Base-by-base conservation (phyloP, 202 grass and related monocot species). In the Carex sylvatica region DNA sequence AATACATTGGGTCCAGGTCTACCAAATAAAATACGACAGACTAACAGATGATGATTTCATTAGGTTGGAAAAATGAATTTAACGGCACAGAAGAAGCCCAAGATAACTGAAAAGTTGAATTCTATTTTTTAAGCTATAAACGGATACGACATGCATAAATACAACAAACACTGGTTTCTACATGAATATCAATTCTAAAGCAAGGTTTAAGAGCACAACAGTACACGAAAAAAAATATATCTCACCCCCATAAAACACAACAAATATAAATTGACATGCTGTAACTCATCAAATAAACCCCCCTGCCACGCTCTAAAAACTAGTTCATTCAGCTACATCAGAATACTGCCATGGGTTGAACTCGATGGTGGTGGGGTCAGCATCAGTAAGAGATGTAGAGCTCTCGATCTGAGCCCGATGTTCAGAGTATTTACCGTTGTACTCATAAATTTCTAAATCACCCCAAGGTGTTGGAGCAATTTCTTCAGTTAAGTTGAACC, bases 341-440 rank as follows among this genome's bases (percentile, higher is more conserved):
- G 36, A n/a, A 67, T 93, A 99, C 84, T 91, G 93, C 96, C 96
- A 99, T 2, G 92, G 96, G 83, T 93, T 92, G 85, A 99, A 99
- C 83, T 90, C 74, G 9, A 85, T 87, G 5, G 85, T 80, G 63
- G 66, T 90, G 13, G 74, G 74, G 44, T 92, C 89, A 8, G 23
- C 61, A 63, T 93, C 89, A 1, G 81, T 80, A 2, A 54, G 51
- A 2, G 62, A 24, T 38, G 11, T 74, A 7, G 93, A 89, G 83
- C 75, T 83, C 60, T 92, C 89, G 3, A 96, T 83, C 13, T 61
- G 83, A 38, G 81, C 85, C 74, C 93, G 86, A 70, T 96, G 91
- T 40, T 90, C 85, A 1, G 68, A 7, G 73, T 96, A 99, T 73
- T 84, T 88, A 66, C 91, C 97, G n/a, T 92, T 99, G 69, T 92